A percentile compares a stretch with the other conserved stretches of the same genome.
These are phyloP conservation scores for Cryphonectria carpinicola DNA, from an alignment of 2,329 filamentous ascomycete species.

Conservation along the genomic window DNA sequence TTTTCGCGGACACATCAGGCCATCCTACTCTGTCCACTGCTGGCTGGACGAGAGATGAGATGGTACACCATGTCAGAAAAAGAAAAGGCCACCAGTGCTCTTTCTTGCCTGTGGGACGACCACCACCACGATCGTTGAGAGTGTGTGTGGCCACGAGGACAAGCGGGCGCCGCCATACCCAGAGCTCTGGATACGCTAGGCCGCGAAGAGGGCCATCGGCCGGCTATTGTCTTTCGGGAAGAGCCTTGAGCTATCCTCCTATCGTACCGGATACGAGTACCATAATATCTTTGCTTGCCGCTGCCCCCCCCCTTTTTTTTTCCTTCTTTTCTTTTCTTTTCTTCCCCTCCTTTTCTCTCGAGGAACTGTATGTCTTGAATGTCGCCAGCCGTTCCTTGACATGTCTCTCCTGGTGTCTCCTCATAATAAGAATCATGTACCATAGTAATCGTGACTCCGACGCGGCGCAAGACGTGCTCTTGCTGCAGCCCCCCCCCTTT, in stretches of 20 bases:
- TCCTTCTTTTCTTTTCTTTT: no score
- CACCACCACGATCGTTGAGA: constrained; percentile 2
- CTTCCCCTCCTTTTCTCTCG: background rate
- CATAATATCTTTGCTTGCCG: background rate
- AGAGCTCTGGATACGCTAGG: constrained; percentile 25
- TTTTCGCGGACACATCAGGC: constrained; percentile 8
- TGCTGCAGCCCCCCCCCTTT: constrained; percentile 18
- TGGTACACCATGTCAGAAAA: constrained; percentile 7
- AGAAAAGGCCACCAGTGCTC: background rate
- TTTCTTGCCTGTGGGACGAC: background rate
- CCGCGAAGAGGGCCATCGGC: constrained; percentile 21
- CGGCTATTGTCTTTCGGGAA: constrained; percentile 23
- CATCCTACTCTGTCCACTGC: constrained; percentile 6
- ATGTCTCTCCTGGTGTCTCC: background rate
- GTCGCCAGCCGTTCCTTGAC: background rate
- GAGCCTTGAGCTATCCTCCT: constrained; percentile 22
- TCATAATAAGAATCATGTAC: background rate
- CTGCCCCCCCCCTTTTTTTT: no score
- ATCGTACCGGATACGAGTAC: background rate
- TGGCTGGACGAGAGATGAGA: constrained; percentile 11
- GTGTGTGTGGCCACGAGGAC: background rate
- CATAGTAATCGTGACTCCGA: constrained; percentile 6
- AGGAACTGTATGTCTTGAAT: background rate
- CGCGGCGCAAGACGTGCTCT: background rate
- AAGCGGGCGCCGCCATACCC: constrained; percentile 23